Conservation (phyloP, 2,329 filamentous ascomycete species). For the Zymoseptoria brevis region DNA sequence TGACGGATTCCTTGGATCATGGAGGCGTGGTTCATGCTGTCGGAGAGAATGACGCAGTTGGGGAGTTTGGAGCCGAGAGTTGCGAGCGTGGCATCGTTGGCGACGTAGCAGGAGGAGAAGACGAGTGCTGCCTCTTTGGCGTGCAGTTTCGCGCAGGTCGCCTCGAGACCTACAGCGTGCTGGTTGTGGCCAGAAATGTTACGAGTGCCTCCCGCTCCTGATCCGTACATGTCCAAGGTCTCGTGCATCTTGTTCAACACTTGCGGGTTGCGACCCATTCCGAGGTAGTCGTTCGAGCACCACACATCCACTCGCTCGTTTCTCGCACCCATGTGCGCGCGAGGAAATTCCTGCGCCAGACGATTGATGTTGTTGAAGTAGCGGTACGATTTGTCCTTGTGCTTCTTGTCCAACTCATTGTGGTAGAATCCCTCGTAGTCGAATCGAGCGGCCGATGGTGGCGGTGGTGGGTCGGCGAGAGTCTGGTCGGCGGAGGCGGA, state of each 20-base stretch:
- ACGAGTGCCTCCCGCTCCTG: slow-evolving; percentile 87
- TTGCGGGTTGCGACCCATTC: slow-evolving; percentile 86
- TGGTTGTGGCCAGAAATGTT: slow-evolving; percentile 98
- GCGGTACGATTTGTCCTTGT: slow-evolving; percentile 98
- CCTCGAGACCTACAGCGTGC: slow-evolving; percentile 80
- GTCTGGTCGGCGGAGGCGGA: slow-evolving; percentile 17
- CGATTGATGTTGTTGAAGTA: slow-evolving; percentile 99
- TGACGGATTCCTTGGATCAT: slow-evolving; percentile 99
- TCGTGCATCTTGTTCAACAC: slow-evolving; percentile 90
- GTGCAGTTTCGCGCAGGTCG: slow-evolving; percentile 75
- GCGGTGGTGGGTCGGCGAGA: slow-evolving; percentile 40
- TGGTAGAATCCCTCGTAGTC: slow-evolving; percentile 88
- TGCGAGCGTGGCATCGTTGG: slow-evolving; percentile 92
- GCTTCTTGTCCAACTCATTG: slow-evolving; percentile 90
- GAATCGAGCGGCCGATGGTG: slow-evolving; percentile 55
- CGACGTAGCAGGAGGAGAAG: slow-evolving; percentile 96
- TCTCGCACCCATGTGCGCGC: slow-evolving; percentile 76
- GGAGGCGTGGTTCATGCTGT: slow-evolving; percentile 93
- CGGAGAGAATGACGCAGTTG: slow-evolving; percentile 93
- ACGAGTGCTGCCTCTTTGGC: slow-evolving; percentile 87
- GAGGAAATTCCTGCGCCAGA: slow-evolving; percentile 89
- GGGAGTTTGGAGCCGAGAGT: slow-evolving; percentile 96
- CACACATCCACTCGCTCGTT: slow-evolving; percentile 91
- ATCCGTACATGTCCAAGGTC: slow-evolving; percentile 88
- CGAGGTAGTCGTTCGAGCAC: slow-evolving; percentile 98